Evolutionary conservation across 129 eudicot species (phyloP).

Genomic region (Scalesia atractyloides): DNA sequence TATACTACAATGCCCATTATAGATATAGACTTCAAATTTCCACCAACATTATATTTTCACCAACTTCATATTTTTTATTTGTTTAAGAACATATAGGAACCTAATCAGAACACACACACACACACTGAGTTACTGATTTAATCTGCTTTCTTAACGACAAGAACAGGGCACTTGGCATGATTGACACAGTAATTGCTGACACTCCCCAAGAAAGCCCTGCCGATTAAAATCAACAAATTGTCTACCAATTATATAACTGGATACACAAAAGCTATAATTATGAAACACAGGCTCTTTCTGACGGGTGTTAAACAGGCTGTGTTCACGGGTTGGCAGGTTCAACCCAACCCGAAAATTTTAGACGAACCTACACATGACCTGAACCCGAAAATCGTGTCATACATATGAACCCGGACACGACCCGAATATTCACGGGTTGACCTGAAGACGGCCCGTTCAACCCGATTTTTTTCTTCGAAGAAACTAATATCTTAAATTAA

Average conservation of each 20-base stretch:
- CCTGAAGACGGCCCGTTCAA: too few relatives aligned
- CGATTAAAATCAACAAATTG: background rate
- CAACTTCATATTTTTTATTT: conserved; percentile 26
- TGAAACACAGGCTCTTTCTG: background rate
- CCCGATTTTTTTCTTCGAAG: too few relatives aligned
- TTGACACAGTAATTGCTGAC: conserved; percentile 45
- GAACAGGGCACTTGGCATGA: conserved; percentile 51
- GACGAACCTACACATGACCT: too few relatives aligned
- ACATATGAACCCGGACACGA: too few relatives aligned
- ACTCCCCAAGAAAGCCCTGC: conserved; percentile 42
- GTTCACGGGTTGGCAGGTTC: too few relatives aligned
- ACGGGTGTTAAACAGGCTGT: too few relatives aligned
- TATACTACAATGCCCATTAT: too few relatives aligned
- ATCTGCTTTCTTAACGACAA: conserved; percentile 43
- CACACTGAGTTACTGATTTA: background rate
- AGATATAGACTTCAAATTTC: background rate
- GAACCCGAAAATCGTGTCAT: too few relatives aligned
- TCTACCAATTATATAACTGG: background rate
- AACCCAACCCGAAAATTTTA: too few relatives aligned
- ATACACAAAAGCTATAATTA: background rate
- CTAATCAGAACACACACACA: background rate
- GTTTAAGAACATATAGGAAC: conserved; percentile 11
- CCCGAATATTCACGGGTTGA: too few relatives aligned
- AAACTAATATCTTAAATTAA: too few relatives aligned
- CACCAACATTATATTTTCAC: background rate